Evolutionary conservation across 768 basidiomycete species (phyloP), one percentile per base, ranked within the genome.

Genomic region (Gelatoporia subvermispora): DNA sequence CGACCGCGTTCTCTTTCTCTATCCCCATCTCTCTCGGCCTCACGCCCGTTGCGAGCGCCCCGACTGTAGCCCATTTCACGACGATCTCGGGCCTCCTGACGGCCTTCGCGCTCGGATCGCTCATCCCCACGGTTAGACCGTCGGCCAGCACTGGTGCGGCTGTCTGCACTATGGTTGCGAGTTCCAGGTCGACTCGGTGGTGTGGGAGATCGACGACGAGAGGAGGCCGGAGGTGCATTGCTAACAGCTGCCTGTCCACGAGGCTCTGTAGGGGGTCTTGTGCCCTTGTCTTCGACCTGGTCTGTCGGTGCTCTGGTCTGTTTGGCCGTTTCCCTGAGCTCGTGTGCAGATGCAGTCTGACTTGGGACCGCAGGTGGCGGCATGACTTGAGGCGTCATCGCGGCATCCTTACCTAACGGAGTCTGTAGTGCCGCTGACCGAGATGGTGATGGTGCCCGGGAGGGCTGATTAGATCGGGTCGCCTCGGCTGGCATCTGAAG

Each of bases 281-380:
- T 45, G 24, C 59, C 58, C 34, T 67, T 72, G 41, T 75, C 74
- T 24, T 78, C 77, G 18, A 57, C 53, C 50, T 60, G 71, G 56
- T 58, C 80, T 37, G 62, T 49, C 38, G 53, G 56, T 39, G 21
- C 51, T 44, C 70, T 65, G 16, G 79, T 74, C 59, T 85, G 83
- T 58, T 84, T 85, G 5, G 88, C 88, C 2, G 85, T 88, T 61
- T 87, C 86, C 43, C 89, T 77, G 15, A 90, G 73, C 57, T 88
- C 88, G 56, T 89, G 85, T 1, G 88, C 87, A 9, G 84, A 85
- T 5, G 72, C 67, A 0, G 88, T 89, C 58, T 89, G 86, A 57
- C 88, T 91, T 2, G 89, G 89, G 41, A 74, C 80, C 21, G 70
- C 73, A 16, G 89, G 89, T 3, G 90, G 89, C 11, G 85, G 86